Percentiles rank a stretch among this genome's conserved stretches.
phyloP scores from a whole-genome alignment of 306 rosid genomes.

The Acacia melanoxylon region DNA sequence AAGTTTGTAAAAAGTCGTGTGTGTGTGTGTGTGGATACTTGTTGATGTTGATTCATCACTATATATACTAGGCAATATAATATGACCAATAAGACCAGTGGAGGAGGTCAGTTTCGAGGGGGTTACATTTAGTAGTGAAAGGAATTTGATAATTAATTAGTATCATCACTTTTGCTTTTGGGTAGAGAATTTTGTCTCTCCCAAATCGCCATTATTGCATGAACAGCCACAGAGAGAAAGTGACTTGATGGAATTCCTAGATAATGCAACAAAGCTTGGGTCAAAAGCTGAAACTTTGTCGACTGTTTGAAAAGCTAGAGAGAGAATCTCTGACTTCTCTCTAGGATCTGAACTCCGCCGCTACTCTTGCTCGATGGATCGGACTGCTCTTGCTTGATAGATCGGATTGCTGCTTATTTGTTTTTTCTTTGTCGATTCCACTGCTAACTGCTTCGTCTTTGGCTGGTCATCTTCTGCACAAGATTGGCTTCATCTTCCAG shows the following conservation, averaged over 20 bases:
- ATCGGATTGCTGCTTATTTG: no score
- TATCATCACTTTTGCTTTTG: neutral
- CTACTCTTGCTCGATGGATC: no score
- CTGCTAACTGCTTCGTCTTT: no score
- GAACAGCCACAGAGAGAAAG: neutral
- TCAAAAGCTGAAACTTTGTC: neutral
- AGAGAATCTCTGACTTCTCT: no score
- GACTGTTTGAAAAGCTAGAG: no score
- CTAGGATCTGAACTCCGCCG: no score
- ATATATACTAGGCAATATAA: neutral
- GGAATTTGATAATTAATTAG: neutral
- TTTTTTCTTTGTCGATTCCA: no score
- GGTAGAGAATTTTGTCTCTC: neutral
- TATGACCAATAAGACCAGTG: neutral
- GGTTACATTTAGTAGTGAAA: neutral
- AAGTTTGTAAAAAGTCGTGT: neutral
- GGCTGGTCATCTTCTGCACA: no score
- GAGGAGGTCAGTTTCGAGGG: neutral
- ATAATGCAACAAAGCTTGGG: neutral
- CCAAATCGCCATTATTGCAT: slow-evolving; percentile 21
- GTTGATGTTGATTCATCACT: no score
- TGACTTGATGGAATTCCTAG: neutral
- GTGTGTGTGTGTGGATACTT: no score
- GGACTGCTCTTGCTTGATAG: no score
- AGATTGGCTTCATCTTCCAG: no score